Evolutionary conservation across 148 eudicot genomes (phyloP).

Genomic region (Amaranthus cruentus): DNA sequence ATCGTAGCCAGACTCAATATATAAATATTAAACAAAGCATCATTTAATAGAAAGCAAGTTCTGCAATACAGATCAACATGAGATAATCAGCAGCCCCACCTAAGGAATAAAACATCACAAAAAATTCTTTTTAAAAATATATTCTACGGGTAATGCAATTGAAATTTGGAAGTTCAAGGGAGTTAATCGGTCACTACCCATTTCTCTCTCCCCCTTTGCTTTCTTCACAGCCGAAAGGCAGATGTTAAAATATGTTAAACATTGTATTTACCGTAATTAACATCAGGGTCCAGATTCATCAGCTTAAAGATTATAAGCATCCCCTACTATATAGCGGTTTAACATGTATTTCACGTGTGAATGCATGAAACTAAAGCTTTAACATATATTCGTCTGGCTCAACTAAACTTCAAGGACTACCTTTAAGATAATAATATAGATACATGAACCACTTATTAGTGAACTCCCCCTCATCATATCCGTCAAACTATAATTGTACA

Average conservation of each 20-base stretch:
- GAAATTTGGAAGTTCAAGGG: background rate
- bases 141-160: background rate
- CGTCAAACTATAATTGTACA: background rate
- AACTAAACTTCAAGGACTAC: background rate
- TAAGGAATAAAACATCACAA: background rate
- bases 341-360: background rate
- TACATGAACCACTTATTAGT: background rate
- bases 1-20: background rate
- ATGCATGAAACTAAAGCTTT: background rate
- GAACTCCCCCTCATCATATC: slow-evolving; percentile 1
- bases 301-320: background rate
- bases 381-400: background rate
- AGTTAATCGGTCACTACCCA: no score
- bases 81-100: background rate
- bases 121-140: background rate
- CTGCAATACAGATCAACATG: background rate
- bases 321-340: background rate
- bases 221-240: no score
- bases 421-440: background rate
- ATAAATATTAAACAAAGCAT: background rate
- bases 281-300: background rate
- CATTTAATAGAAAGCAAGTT: background rate
- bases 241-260: no score
- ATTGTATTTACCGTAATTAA: background rate
- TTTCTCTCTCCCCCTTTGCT: background rate